Evolutionary conservation across 306 rosid genomes (phyloP), one percentile per base, ranked within the genome.

Genomic region (Sesbania bispinosa): DNA sequence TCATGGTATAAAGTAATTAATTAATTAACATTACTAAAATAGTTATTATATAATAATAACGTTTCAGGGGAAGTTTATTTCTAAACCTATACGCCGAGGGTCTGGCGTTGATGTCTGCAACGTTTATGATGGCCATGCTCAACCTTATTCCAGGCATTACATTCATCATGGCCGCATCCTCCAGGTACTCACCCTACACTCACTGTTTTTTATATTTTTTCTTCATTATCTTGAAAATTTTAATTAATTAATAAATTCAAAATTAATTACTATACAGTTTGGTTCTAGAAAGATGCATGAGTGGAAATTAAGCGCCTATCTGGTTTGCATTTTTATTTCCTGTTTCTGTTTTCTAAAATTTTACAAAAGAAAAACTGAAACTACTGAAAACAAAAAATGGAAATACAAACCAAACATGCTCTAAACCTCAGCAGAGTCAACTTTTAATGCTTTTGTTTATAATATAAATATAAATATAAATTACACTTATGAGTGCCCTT

Each of bases 71-170:
- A 45, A 43, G 77, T 13, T 38, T 88, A 57, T 38, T 64, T 19
- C 85, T 75, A 32, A 86, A 82, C 69, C 67, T 88, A 26, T 80
- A 69, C 38, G 26, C 77, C 0, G 63, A 71, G 62, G 69, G 79
- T 43, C 10, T 88, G 35, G 65, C 78, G 18, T 59, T 84, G 33
- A 80, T 85, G 10, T 84, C 91, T 2, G 82, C 85, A 70, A 84
- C 88, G n/a, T 82, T 78, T 78, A 80, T 77, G 53, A 55, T 85
- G 1, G 89, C 89, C 43, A 63, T 84, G 13, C 2, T 14, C 33
- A 87, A 88, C 23, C 81, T 88, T 29, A 0, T 15, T 70, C 89
- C 95, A 5, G 86, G 82, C 58, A 10, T 77, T 6, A 88, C 94
- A 9, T 88, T 81, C 47, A 2, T 82, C 39, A 60, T 88, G 51